Evolutionary conservation across 768 basidiomycete species (phyloP), one percentile per base, ranked within the genome.

Genomic region (Leccinellum rugosiceps): DNA sequence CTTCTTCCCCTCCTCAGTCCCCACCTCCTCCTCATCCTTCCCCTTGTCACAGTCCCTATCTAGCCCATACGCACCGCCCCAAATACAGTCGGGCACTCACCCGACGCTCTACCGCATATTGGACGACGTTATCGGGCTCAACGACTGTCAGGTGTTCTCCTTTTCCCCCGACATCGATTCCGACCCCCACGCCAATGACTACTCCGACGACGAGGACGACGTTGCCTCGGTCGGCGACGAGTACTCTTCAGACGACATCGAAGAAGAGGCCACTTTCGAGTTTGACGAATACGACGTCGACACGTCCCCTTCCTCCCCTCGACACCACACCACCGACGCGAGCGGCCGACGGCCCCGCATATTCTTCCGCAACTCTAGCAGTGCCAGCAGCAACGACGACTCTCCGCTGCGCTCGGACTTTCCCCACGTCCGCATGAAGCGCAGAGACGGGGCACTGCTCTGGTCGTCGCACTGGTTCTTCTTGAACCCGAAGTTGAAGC

Each of bases 401-500:
- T 71, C 73, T 34, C 70, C 73, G 4, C 58, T 67, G 50, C 58
- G 26, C 35, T 73, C 76, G 72, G 19, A 75, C 75, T 54, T 74
- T 78, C 63, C 75, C 73, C 78, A 77, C 61, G 75, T 82, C 55
- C 79, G 77, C 32, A 66, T 82, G 53, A 83, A 81, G 67, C 82
- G 75, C 28, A 68, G 86, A 60, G 80, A 84, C 19, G 92, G 92
- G 17, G 88, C 92, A 4, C 76, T 98, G 56, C 79, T 98, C 7
- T 98, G 95, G 95, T 94, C 92, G 32, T 92, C 92, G 11, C 92
- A 96, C 71, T 96, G 93, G 88, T 98, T 98, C 79, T 96, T 98
- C 77, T 78, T 93, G 66, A 96, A 94, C 78, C 83, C 88, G 66
- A 95, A 93, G 77, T 76, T 86, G 74, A 97, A 95, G 77, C 86